Base-by-base conservation (phyloP, 2,329 filamentous ascomycete species). In the Colletotrichum cuscutae region DNA sequence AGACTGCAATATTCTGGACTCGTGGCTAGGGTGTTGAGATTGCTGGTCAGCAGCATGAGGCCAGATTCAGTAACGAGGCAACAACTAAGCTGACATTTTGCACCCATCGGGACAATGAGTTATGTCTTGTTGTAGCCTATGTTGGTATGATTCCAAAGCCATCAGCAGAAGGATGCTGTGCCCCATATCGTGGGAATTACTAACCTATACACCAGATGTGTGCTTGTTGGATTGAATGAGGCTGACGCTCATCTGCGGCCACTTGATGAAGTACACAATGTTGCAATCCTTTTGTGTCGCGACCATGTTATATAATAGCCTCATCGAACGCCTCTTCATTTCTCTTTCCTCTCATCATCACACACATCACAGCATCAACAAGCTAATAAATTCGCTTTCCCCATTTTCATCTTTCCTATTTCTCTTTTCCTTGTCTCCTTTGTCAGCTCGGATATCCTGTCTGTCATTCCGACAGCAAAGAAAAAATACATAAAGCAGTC, bases 371-470 rank as follows among this genome's bases (percentile, higher is more conserved):
- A 42, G 37, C 19, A 8, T 32, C 54, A 32, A 11, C 37, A 65
- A 37, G 1, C 67, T 49, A 28, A 13, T 35, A 57, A 28, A 30
- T 69, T 32, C 12, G n/a, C 32, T 2, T 35, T 42, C 52, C n/a
- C 2, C 24, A 24, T 58, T 19, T 58, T 24, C 22, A 15, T 26
- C 37, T 57, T 35, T 35, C 35, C 35, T 24, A 11, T 42, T 15
- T 26, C 28, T 13, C 24, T 24, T 24, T 30, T 69, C 28, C 69
- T 68, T 61, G 4, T 58, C 52, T 63, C 46, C 57, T 68, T 71
- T 68, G 46, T 68, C 46, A 19, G 46, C 37, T 8, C 24, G 64
- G 64, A 12, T 71, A n/a, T 26, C 28, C 30, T 63, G 4, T 63
- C 69, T 58, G 58, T 35, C 65, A 30, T 42, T 24, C n/a, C 24